phyloP scores from a whole-genome alignment of 2,329 filamentous ascomycete genomes.

The Claviceps lovelessii region DNA sequence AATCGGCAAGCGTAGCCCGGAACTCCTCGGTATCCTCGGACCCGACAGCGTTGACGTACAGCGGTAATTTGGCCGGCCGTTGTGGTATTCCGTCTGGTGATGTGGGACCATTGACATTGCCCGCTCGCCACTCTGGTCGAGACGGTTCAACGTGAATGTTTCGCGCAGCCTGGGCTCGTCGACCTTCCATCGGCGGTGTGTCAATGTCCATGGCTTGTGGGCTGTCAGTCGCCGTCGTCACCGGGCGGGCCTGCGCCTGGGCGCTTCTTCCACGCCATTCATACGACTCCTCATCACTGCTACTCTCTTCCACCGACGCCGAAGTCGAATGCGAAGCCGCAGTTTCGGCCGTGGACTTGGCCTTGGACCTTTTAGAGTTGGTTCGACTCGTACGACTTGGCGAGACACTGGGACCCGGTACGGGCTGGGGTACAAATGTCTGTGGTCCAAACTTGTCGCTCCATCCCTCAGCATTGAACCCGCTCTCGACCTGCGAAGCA shows the following conservation, averaged over 20 bases:
- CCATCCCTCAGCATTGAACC: conserved; percentile 41
- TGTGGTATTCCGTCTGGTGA: conserved; percentile 11
- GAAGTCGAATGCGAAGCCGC: conserved; percentile 10
- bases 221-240: conserved; percentile 23
- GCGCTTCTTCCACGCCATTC: conserved; percentile 22
- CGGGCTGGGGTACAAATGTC: conserved; percentile 35
- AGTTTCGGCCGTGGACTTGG: conserved; percentile 32
- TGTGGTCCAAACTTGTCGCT: conserved; percentile 38
- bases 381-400: conserved; percentile 29
- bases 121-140: conserved; percentile 44
- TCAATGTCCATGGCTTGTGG: conserved; percentile 55
- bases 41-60: conserved; percentile 26
- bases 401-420: conserved; percentile 25
- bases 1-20: conserved; percentile 36
- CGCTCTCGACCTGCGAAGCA: conserved; percentile 13
- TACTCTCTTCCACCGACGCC: conserved; percentile 33
- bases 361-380: conserved; percentile 46
- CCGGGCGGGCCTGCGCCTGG: conserved; percentile 11
- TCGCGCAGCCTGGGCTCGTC: conserved; percentile 20
- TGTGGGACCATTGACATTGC: conserved; percentile 23
- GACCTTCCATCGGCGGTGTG: conserved; percentile 25
- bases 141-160: conserved; percentile 45
- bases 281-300: conserved; percentile 27
- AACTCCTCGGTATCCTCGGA: conserved; percentile 45
- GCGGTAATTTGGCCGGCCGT: conserved; percentile 8